These are phyloP conservation scores for Aspergillus puulaauensis DNA, from an alignment of 2,329 filamentous ascomycete species.

Conservation along the genomic window DNA sequence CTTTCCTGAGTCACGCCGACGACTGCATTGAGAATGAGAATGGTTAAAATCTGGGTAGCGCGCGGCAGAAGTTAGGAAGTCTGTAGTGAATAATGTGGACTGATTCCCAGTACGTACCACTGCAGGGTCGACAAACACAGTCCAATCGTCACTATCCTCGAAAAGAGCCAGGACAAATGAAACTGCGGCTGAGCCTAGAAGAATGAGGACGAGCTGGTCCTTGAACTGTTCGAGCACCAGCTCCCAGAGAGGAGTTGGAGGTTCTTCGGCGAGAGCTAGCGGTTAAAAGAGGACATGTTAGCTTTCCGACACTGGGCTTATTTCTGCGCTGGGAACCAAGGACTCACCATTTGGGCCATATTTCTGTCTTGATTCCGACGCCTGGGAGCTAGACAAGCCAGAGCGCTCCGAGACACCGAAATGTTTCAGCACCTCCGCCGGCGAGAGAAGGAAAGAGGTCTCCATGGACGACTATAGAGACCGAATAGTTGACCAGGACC, in stretches of 20 bases:
- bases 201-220: conserved; percentile 93
- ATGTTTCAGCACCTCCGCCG: conserved; percentile 51
- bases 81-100: background rate
- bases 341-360: conserved; percentile 57
- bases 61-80: conserved; percentile 16
- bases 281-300: conserved; percentile 14
- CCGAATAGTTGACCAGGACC: conserved; percentile 14
- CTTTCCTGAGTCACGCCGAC: conserved; percentile 98
- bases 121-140: conserved; percentile 91
- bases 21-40: conserved; percentile 92
- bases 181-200: conserved; percentile 86
- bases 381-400: conserved; percentile 53
- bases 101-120: conserved; percentile 66
- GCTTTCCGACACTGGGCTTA: conserved; percentile 9
- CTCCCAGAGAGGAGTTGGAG: conserved; percentile 93
- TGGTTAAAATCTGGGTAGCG: conserved; percentile 76
- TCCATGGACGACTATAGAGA: conserved; percentile 14
- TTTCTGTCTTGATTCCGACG: conserved; percentile 45
- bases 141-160: conserved; percentile 91
- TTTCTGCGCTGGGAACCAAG: background rate
- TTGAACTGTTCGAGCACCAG: conserved; percentile 98
- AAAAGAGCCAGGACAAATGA: conserved; percentile 93
- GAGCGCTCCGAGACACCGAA: conserved; percentile 53
- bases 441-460: conserved; percentile 24
- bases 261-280: conserved; percentile 77